Conservation (phyloP, 805 yeast genomes). For the Wickerhamomyces rabaulensis region DNA sequence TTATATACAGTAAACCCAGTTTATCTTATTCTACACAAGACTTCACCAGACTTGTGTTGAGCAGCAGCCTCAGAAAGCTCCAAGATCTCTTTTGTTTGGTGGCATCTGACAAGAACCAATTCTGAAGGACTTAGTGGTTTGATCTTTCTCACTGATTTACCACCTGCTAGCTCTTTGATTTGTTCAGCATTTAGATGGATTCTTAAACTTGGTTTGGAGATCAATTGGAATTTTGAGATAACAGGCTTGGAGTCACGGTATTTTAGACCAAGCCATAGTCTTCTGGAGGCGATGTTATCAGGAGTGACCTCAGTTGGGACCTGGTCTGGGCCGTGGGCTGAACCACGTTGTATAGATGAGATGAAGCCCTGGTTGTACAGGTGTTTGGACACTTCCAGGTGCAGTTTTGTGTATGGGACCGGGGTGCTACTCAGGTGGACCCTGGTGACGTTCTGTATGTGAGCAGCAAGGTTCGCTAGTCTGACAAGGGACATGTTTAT, state of each 20-base stretch:
- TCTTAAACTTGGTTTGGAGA: conserved; percentile 81
- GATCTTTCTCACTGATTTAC: conserved; percentile 67
- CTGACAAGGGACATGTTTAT: conserved; percentile 76
- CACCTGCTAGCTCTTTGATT: conserved; percentile 67
- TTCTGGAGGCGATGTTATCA: conserved; percentile 78
- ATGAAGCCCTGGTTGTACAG: conserved; percentile 89
- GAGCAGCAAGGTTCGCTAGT: conserved; percentile 81
- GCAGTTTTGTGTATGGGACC: conserved; percentile 77
- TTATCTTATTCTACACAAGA: conserved; percentile 70
- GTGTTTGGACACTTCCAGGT: conserved; percentile 77
- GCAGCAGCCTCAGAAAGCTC: conserved; percentile 86
- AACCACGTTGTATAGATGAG: conserved; percentile 79
- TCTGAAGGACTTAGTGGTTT: conserved; percentile 88
- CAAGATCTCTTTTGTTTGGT: conserved; percentile 43
- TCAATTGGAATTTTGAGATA: conserved; percentile 60
- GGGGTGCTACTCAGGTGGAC: conserved; percentile 71
- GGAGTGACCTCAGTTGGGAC: conserved; percentile 74
- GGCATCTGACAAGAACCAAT: conserved; percentile 59
- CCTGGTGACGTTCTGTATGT: conserved; percentile 79
- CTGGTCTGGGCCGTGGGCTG: conserved; percentile 76
- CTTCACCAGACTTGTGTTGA: conserved; percentile 66
- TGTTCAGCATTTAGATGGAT: conserved; percentile 61
- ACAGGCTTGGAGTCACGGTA: conserved; percentile 70
- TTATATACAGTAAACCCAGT: not conserved
- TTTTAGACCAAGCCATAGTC: conserved; percentile 89